Conservation (phyloP, 2,329 filamentous ascomycete genomes). For the Curvularia spicifera region DNA sequence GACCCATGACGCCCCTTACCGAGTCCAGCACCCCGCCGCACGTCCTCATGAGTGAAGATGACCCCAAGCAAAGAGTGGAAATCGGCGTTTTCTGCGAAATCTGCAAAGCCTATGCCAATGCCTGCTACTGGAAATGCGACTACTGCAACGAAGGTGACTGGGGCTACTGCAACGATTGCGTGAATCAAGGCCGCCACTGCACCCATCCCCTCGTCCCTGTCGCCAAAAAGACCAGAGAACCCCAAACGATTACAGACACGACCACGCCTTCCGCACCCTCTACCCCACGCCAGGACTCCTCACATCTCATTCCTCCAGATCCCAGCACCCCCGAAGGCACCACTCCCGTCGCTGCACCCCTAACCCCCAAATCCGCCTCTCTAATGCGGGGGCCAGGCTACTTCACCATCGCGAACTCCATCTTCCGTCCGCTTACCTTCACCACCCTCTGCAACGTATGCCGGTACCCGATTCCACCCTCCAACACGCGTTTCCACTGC, state of each 20-base stretch:
- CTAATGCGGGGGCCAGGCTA: conserved; percentile 47
- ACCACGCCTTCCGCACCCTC: conserved; percentile 24
- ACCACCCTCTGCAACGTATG: conserved; percentile 81
- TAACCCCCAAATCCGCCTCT: conserved; percentile 53
- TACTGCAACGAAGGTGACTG: conserved; percentile 90
- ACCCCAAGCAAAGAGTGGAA: conserved; percentile 72
- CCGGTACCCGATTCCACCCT: conserved; percentile 71
- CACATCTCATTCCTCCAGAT: conserved; percentile 32
- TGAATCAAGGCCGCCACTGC: conserved; percentile 81
- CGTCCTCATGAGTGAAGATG: conserved; percentile 63
- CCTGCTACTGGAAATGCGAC: conserved; percentile 89
- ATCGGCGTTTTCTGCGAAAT: conserved; percentile 83
- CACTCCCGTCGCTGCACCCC: conserved; percentile 44
- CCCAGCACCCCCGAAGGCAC: conserved; percentile 24
- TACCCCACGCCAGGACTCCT: conserved; percentile 27
- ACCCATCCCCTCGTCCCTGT: conserved; percentile 81
- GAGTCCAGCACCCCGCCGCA: conserved; percentile 33
- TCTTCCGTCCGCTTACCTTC: conserved; percentile 73
- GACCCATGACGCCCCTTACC: conserved; percentile 33
- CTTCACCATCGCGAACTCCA: conserved; percentile 43
- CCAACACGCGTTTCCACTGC: conserved; percentile 78
- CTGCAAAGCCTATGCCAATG: conserved; percentile 75
- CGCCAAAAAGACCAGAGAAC: conserved; percentile 60
- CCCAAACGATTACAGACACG: conserved; percentile 10
- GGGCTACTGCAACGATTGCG: conserved; percentile 90